These are phyloP conservation scores for Pleurotus salmoneostramineus DNA, from an alignment of 768 basidiomycete species.

Conservation along the genomic window DNA sequence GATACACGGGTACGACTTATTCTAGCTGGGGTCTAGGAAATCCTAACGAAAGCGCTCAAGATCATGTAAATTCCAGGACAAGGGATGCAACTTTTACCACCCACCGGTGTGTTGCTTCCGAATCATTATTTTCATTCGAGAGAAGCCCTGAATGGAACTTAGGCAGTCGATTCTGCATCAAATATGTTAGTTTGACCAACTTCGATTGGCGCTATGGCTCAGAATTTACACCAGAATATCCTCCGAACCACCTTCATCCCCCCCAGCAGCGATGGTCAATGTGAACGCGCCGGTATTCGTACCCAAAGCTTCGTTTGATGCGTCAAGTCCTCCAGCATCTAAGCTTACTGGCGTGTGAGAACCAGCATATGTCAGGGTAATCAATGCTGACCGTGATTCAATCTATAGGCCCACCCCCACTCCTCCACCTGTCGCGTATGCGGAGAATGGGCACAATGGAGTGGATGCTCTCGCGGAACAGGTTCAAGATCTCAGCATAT, in stretches of 20 bases:
- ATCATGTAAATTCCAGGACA: slow-evolving; percentile 81
- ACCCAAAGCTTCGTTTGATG: slow-evolving; percentile 46
- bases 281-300: slow-evolving; percentile 85
- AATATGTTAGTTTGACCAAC: slow-evolving; percentile 23
- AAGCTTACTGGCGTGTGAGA: slow-evolving; percentile 22
- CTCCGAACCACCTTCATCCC: slow-evolving; percentile 28
- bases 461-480: slow-evolving; percentile 24
- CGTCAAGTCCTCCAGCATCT: slow-evolving; percentile 24
- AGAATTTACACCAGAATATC: slow-evolving; percentile 39
- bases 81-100: slow-evolving; percentile 83
- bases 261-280: slow-evolving; percentile 52
- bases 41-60: slow-evolving; percentile 28
- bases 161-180: slow-evolving; percentile 20
- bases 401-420: slow-evolving; percentile 14
- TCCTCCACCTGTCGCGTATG: slow-evolving; percentile 18
- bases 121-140: not conserved
- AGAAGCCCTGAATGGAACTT: not conserved
- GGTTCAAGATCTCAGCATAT: slow-evolving; percentile 23
- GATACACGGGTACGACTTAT: slow-evolving; percentile 72
- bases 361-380: slow-evolving; percentile 3
- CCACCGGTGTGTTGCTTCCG: slow-evolving; percentile 48
- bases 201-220: not conserved
- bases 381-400: not conserved
- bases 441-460: slow-evolving; percentile 7
- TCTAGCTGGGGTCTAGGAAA: not conserved